Evolutionary conservation across 1,139 yeast genomes (phyloP), one percentile per base, ranked within the genome.

Genomic region (Eremothecium cymbalariae): DNA sequence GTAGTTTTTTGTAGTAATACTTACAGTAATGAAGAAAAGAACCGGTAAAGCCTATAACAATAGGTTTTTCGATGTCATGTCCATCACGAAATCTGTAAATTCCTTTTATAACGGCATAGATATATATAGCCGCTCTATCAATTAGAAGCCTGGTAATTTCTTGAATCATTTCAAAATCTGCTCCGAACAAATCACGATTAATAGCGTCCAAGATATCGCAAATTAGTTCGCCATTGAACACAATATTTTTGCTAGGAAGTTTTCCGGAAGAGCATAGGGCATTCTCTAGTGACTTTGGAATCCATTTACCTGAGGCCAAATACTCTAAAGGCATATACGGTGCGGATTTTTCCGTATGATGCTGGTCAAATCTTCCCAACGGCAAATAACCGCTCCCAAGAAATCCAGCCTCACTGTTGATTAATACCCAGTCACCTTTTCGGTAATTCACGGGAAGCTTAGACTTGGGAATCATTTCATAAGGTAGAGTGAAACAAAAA

Each of bases 321-420:
- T 38, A 44, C 36, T 53, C 57, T 11, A 51, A 29, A 1, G 57
- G 56, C 56, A 53, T 51, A 15, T 33, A 33, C 8, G 37, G 34
- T 9, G n/a, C 25, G 13, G 36, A 17, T 18, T 39, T 19, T 17
- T 8, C 11, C 8, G 35, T 34, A 6, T 36, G 27, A 2, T 28
- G 27, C 8, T 21, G 28, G 32, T 53, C 55, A 39, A 50, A 51
- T 13, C 30, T 33, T 1, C 48, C 35, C 9, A 47, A 33, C 8
- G 41, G 34, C 11, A 52, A 40, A 13, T 41, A 18, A 22, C 46
- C 29, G 4, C 36, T 39, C 8, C 62, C 63, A 27, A 60, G 46
- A 38, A 59, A 60, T 2, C 64, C 63, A 6, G 58, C 37, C 31
- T 60, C 65, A 1, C 57, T 44, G 36, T 60, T 61, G 2, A 53